Evolutionary conservation across 768 basidiomycete species (phyloP).

Genomic region (Suillus weaverae): DNA sequence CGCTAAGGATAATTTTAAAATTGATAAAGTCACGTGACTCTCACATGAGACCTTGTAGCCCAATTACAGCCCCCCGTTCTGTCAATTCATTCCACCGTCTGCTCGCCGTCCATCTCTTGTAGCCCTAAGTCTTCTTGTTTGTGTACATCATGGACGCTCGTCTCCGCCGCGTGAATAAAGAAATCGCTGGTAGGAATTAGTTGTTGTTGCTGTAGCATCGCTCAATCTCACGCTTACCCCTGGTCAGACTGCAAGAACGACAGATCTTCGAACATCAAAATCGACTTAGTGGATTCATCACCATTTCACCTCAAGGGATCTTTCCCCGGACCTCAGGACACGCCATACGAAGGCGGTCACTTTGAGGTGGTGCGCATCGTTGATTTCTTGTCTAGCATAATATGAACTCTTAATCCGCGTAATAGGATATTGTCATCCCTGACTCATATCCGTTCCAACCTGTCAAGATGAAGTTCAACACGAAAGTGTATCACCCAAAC

Average conservation of each 20-base stretch:
- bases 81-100: not conserved
- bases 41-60: not conserved
- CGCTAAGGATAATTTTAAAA: not conserved
- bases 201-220: not conserved
- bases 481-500: slow-evolving; percentile 95
- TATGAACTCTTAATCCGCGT: slow-evolving; percentile 5
- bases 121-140: not conserved
- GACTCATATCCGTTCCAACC: slow-evolving; percentile 92
- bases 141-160: slow-evolving; percentile 74
- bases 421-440: slow-evolving; percentile 88
- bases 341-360: slow-evolving; percentile 89
- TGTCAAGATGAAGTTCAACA: slow-evolving; percentile 98
- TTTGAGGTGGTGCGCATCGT: slow-evolving; percentile 79
- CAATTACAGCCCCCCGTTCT: not conserved
- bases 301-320: slow-evolving; percentile 91
- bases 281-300: slow-evolving; percentile 85
- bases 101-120: not conserved
- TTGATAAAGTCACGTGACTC: slow-evolving; percentile 27
- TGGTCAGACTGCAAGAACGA: slow-evolving; percentile 90
- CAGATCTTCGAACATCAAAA: slow-evolving; percentile 81
- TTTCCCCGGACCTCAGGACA: slow-evolving; percentile 89
- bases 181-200: slow-evolving; percentile 69
- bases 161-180: slow-evolving; percentile 89
- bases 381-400: slow-evolving; percentile 9
- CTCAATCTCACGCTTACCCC: slow-evolving; percentile 4